Evolutionary conservation across 139 green algal species (phyloP), one percentile per base, ranked within the genome.

Genomic region (Haematococcus lacustris): DNA sequence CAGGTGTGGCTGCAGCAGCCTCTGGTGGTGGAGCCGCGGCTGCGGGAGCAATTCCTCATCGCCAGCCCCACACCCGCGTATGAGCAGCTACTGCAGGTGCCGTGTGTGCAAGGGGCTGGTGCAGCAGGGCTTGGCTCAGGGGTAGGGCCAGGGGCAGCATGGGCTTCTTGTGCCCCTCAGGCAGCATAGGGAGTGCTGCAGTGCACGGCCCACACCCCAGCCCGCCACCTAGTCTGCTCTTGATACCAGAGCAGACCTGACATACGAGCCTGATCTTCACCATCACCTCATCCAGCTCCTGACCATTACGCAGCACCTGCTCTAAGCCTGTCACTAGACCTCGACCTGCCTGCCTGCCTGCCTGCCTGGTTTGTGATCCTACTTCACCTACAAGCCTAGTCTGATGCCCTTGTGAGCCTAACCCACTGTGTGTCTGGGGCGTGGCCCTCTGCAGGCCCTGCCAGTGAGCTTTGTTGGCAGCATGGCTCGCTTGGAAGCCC

Each of bases 41-140:
- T 85, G 66, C 75, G 78, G 65, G 83, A 88, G 77, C 83, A 88
- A 72, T 88, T 88, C 34, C 53, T 81, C 13, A 88, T 88, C 57
- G 77, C 77, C 13, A 77, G 79, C 51, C 75, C 77, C 0, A 82
- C 78, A 9, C n/a, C 34, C 1, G 69, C 40, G 17, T 88, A 85
- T 39, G 75, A 84, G 57, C 53, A 53, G 9, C 68, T 85, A 57
- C 76, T 88, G 34, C 61, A 80, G 82, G 82, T 87, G 68, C 33
- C 73, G 13, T n/a, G n/a, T 68, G 38, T 4, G 34, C 34, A 26
- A 47, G 41, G 67, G 28, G 23, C 21, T 38, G 34, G 35, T 25
- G 34, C 1, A 35, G 0, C n/a, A 28, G n/a, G 28, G 1, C 26
- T 40, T 9, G 30, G 43, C 2, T 23, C 25, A 23, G 23, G 21